Percentiles rank a stretch among this genome's conserved stretches.
Conservation (phyloP, 495 filamentous ascomycete genomes). For the Tuber umbilicatum region DNA sequence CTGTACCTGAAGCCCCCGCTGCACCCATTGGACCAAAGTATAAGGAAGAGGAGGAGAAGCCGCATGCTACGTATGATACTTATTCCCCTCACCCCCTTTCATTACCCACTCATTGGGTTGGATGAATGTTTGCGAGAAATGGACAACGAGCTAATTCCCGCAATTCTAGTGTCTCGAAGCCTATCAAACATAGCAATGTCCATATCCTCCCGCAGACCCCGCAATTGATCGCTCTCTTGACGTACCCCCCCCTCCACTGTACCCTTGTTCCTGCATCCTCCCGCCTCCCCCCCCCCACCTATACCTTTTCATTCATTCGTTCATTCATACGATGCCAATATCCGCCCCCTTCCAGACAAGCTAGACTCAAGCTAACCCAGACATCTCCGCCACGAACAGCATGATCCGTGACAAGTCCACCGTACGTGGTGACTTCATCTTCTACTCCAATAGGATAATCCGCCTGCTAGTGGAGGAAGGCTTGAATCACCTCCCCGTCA, state of each 20-base stretch:
- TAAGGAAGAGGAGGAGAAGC: slow-evolving; percentile 58
- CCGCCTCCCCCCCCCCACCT: slow-evolving; percentile 1
- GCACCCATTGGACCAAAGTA: slow-evolving; percentile 57
- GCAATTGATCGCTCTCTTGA: slow-evolving; percentile 91
- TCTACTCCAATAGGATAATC: slow-evolving; percentile 98
- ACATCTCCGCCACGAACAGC: slow-evolving; percentile 46
- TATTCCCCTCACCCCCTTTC: slow-evolving; percentile 3
- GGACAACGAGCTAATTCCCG: neutral
- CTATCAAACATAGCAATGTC: slow-evolving; percentile 77
- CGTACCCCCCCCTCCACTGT: slow-evolving; percentile 59
- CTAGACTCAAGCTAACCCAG: slow-evolving; percentile 9
- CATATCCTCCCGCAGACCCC: slow-evolving; percentile 86
- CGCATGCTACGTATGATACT: slow-evolving; percentile 53
- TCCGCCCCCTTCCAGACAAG: neutral
- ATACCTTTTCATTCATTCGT: slow-evolving; percentile 1
- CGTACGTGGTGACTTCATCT: slow-evolving; percentile 89
- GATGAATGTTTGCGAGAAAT: neutral
- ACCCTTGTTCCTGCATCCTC: slow-evolving; percentile 30
- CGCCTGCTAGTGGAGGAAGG: slow-evolving; percentile 97
- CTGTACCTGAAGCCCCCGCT: slow-evolving; percentile 34
- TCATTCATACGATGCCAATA: slow-evolving; percentile 8
- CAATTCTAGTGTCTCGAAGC: slow-evolving; percentile 68
- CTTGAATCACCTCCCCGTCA: slow-evolving; percentile 88
- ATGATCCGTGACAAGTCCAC: slow-evolving; percentile 93
- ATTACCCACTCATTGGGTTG: neutral